phyloP scores from a whole-genome alignment of 2,329 filamentous ascomycete species.

The Bipolaris zeicola region DNA sequence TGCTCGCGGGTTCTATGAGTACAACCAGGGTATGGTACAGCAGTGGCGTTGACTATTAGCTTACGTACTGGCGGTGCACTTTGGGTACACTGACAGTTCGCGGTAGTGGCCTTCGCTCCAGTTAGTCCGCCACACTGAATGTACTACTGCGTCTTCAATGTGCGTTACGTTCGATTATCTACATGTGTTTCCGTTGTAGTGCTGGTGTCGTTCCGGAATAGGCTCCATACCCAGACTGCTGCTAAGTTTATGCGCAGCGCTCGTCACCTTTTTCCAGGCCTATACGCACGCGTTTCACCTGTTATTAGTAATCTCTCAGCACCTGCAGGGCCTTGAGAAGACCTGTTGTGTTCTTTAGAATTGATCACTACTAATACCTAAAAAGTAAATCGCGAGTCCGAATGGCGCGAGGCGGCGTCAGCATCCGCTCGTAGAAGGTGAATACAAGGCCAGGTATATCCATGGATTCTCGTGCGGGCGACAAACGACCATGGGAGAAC shows the following conservation, averaged over 20 bases:
- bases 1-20: conserved; percentile 1
- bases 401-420: conserved; percentile 33
- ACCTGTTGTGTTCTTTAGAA: conserved; percentile 14
- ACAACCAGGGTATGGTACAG: conserved; percentile 11
- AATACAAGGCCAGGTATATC: conserved; percentile 22
- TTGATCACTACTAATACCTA: conserved; percentile 20
- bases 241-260: conserved; percentile 17
- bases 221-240: conserved; percentile 4
- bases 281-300: background rate
- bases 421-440: conserved; percentile 18
- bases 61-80: conserved; percentile 8
- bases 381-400: conserved; percentile 15
- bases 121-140: background rate
- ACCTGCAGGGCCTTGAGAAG: conserved; percentile 14
- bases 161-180: conserved; percentile 3
- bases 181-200: conserved; percentile 4
- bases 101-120: background rate
- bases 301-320: conserved; percentile 32
- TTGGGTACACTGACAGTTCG: conserved; percentile 16
- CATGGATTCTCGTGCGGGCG: conserved; percentile 37
- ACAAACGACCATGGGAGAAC: conserved; percentile 44
- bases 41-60: conserved; percentile 22
- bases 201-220: background rate
- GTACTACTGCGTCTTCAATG: conserved; percentile 1
- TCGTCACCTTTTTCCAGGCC: conserved; percentile 19